phyloP scores from a whole-genome alignment of 345 rosid genomes.

The Aethionema arabicum region DNA sequence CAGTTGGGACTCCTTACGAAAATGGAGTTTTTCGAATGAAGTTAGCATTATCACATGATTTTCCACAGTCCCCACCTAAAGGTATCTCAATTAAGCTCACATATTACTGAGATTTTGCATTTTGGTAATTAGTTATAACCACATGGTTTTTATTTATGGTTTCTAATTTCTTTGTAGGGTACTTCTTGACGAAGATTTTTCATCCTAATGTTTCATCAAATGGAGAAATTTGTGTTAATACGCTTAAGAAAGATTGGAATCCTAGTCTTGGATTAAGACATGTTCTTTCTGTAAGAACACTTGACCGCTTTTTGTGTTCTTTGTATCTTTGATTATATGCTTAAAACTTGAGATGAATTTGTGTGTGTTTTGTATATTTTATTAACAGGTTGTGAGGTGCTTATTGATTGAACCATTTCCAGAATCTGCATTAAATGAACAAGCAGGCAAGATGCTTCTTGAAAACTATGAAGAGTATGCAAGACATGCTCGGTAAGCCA shows the following conservation, averaged over 20 bases:
- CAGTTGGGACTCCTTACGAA: conserved; percentile 99
- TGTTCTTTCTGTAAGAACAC: conserved; percentile 79
- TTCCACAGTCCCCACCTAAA: conserved; percentile 94
- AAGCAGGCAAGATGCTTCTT: conserved; percentile 96
- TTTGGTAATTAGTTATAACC: too few species aligned
- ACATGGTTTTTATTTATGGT: not conserved
- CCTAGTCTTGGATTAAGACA: conserved; percentile 97
- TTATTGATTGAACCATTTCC: conserved; percentile 96
- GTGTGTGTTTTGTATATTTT: conserved; percentile 22
- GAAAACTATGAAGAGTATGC: conserved; percentile 98
- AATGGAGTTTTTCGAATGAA: conserved; percentile 97
- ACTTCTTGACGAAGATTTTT: conserved; percentile 93
- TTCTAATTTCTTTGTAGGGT: conserved; percentile 48
- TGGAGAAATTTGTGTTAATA: conserved; percentile 96
- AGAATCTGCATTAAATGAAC: conserved; percentile 96
- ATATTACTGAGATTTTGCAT: not conserved
- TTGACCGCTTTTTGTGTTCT: not conserved
- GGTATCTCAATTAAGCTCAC: conserved; percentile 41
- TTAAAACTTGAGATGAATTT: conserved; percentile 20
- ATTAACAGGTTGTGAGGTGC: conserved; percentile 86
- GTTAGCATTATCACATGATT: conserved; percentile 76
- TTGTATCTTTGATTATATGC: conserved; percentile 5
- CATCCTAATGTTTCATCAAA: conserved; percentile 92
- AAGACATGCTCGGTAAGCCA: conserved; percentile 81
- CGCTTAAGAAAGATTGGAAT: conserved; percentile 96